Percentiles rank a stretch among this genome's conserved stretches.
These are phyloP conservation scores for Lunasporangiospora selenospora DNA, from an alignment of 192 early-diverging fungal species.

Conservation along the genomic window DNA sequence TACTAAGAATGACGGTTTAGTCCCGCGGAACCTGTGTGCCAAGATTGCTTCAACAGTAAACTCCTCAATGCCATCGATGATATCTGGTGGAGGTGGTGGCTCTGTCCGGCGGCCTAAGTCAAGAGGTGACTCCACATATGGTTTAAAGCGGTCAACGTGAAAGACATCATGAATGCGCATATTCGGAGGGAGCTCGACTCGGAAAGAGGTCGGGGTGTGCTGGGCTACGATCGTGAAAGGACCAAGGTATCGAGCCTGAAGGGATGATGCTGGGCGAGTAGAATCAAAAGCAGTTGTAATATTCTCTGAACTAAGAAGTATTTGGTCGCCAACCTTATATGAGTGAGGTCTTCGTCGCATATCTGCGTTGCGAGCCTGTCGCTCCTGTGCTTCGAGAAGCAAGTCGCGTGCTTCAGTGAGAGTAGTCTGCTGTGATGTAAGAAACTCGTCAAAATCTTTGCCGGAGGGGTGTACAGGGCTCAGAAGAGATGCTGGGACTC, in stretches of 20 bases:
- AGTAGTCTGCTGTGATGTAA: not conserved
- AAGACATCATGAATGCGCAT: too few relatives aligned
- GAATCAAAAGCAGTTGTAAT: not conserved
- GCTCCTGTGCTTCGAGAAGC: not conserved
- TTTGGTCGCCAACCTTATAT: conserved; percentile 4
- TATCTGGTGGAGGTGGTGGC: too few relatives aligned
- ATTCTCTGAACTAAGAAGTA: conserved; percentile 9
- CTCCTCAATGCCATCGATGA: too few relatives aligned
- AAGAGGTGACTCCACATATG: too few relatives aligned
- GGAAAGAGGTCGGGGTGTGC: conserved; percentile 1
- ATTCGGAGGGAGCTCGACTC: conserved; percentile 2
- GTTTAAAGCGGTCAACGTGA: too few relatives aligned
- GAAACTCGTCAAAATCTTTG: not conserved
- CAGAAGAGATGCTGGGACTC: not conserved
- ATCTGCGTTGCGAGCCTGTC: conserved; percentile 2
- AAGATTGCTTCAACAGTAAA: too few relatives aligned
- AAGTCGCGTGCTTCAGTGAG: not conserved
- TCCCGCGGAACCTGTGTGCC: too few relatives aligned
- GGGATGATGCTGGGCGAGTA: not conserved
- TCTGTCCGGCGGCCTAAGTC: too few relatives aligned
- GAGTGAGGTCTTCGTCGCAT: not conserved
- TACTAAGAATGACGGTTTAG: too few relatives aligned
- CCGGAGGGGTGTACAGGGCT: not conserved
- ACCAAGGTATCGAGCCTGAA: conserved; percentile 7
- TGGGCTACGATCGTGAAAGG: conserved; percentile 4